Base-by-base conservation (phyloP, 208 protist species). In the Crithidia acanthocephali region DNA sequence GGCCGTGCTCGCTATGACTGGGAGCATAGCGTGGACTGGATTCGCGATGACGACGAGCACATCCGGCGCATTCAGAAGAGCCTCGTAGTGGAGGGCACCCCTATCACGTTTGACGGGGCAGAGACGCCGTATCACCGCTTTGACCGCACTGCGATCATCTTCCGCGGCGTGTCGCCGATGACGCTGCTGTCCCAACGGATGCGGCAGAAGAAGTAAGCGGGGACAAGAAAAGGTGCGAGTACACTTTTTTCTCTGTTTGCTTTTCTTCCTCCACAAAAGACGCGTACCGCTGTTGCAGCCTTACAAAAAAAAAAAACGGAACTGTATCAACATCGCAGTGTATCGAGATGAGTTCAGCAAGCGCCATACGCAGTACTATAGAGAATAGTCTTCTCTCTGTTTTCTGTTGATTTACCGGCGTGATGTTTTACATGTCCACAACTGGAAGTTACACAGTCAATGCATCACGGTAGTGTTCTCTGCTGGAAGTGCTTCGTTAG, bases 21-120 rank as follows among this genome's bases (percentile, higher is more conserved):
- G 87, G 86, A 86, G 70, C 90, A 95, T 70, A 88, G 85, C 68
- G 82, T 88, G n/a, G 90, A 95, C 56, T 95, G 87, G 86, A 55
- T 85, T 37, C 61, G 68, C 37, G 87, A 95, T 56, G 87, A 90
- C 65, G 79, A 86, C 23, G 90, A 95, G 79, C 87, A 95, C 79
- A 80, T 92, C 37, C 56, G 68, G 23, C 83, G 90, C 58, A 84
- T 89, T 11, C 72, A 80, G 13, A 72, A 83, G 42, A 88, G 75
- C 23, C 50, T 83, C 20, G 72, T 87, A 1, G 77, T 84, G 35
- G 85, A 92, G 48, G 85, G 81, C 16, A 88, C 84, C 8, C 84
- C 90, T 4, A 69, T 93, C 32, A 47, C 68, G 40, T 95, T 87
- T 67, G 90, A 95, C 60, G 90, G 86, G 7, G 62, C 64, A 22